These are phyloP conservation scores for Aspergillus persii DNA, from an alignment of 2,329 filamentous ascomycete species.

Conservation along the genomic window DNA sequence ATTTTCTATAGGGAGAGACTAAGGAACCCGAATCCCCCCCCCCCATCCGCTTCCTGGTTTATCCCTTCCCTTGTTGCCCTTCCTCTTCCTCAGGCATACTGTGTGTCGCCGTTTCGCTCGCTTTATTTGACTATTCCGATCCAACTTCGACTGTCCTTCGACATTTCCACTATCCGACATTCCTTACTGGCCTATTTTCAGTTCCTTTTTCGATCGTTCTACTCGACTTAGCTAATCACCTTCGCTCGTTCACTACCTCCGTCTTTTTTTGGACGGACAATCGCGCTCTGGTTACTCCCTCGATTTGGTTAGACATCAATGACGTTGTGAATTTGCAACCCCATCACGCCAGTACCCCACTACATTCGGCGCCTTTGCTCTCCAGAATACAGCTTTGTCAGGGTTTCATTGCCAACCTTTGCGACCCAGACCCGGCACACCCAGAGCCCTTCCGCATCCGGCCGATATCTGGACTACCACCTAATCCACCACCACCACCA, in stretches of 20 bases:
- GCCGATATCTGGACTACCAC: constrained; percentile 32
- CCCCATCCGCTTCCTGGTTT: constrained; percentile 3
- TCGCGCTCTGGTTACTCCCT: constrained; percentile 15
- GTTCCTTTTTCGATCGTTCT: constrained; percentile 11
- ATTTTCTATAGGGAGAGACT: neutral
- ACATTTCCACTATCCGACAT: constrained; percentile 13
- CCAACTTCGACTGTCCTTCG: constrained; percentile 15
- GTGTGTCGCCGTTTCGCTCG: constrained; percentile 35
- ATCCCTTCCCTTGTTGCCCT: constrained; percentile 3
- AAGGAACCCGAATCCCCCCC: neutral
- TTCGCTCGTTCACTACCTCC: constrained; percentile 11
- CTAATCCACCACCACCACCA: constrained; percentile 11
- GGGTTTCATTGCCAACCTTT: constrained; percentile 7
- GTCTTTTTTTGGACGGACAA: constrained; percentile 6
- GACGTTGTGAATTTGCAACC: constrained; percentile 22
- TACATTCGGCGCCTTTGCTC: constrained; percentile 5
- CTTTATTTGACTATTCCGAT: constrained; percentile 19
- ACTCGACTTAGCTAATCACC: constrained; percentile 7
- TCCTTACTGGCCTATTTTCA: constrained; percentile 9
- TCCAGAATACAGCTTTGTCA: constrained; percentile 1
- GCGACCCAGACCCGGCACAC: constrained; percentile 11
- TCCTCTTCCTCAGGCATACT: constrained; percentile 27
- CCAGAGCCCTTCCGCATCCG: constrained; percentile 34
- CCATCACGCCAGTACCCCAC: constrained; percentile 7
- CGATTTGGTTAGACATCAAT: constrained; percentile 16